These are phyloP conservation scores for Xeromyces bisporus DNA, from an alignment of 495 filamentous ascomycete genomes.

Conservation along the genomic window DNA sequence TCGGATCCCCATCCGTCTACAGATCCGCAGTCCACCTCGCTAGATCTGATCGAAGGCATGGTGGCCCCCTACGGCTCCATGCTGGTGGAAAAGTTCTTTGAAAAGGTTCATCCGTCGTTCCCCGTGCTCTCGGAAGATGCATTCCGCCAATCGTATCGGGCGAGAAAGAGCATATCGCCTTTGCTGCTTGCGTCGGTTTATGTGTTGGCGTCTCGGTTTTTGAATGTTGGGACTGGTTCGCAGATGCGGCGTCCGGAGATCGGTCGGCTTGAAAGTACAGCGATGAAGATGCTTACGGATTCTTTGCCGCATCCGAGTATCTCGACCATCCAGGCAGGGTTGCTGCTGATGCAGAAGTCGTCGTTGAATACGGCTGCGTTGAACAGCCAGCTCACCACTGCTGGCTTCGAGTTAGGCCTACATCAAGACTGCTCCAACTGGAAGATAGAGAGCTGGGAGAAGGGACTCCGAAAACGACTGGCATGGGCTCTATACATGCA, in stretches of 20 bases:
- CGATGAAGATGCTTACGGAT: slow-evolving; percentile 52
- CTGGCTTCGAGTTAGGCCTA: slow-evolving; percentile 38
- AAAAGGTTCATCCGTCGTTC: slow-evolving; percentile 74
- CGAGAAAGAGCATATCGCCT: slow-evolving; percentile 63
- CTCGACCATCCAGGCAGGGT: slow-evolving; percentile 83
- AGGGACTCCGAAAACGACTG: slow-evolving; percentile 38
- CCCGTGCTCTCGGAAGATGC: slow-evolving; percentile 78
- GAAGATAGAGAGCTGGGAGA: slow-evolving; percentile 36
- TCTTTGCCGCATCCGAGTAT: slow-evolving; percentile 74
- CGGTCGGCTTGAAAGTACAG: slow-evolving; percentile 56
- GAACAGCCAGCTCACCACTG: slow-evolving; percentile 55
- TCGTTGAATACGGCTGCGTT: slow-evolving; percentile 72
- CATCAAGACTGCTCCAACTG: slow-evolving; percentile 40
- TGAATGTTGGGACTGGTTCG: slow-evolving; percentile 54
- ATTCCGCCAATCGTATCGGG: slow-evolving; percentile 72
- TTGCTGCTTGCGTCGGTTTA: slow-evolving; percentile 80
- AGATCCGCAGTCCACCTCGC: slow-evolving; percentile 37
- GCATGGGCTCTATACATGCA: slow-evolving; percentile 45
- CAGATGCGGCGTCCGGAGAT: slow-evolving; percentile 55
- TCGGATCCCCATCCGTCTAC: slow-evolving; percentile 18
- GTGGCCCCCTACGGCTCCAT: slow-evolving; percentile 68
- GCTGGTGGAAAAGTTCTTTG: slow-evolving; percentile 75
- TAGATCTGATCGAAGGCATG: slow-evolving; percentile 66
- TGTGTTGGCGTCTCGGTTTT: slow-evolving; percentile 79
- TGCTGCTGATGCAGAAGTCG: slow-evolving; percentile 76